A percentile compares a stretch with the other conserved stretches of the same genome.
These are phyloP conservation scores for Tricholoma hemisulphureum DNA, from an alignment of 768 basidiomycete genomes.

Conservation along the genomic window DNA sequence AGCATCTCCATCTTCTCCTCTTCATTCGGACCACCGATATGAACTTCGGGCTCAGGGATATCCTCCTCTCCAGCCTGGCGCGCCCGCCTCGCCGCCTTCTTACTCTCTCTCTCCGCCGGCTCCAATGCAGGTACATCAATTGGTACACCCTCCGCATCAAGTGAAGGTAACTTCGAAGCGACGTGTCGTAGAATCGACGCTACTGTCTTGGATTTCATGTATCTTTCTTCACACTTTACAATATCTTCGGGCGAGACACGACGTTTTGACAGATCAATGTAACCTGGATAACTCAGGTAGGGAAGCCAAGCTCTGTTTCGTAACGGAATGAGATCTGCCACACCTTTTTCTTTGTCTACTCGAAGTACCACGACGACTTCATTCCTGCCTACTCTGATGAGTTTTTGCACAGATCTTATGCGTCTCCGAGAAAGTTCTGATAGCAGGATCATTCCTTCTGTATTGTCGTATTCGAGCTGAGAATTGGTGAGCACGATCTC, in stretches of 20 bases:
- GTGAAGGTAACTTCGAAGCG: slow-evolving; percentile 71
- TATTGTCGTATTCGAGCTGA: slow-evolving; percentile 98
- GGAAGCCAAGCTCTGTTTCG: not conserved
- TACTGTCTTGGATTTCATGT: slow-evolving; percentile 96
- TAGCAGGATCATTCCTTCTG: slow-evolving; percentile 99
- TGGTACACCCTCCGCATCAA: slow-evolving; percentile 35
- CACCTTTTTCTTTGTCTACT: slow-evolving; percentile 99
- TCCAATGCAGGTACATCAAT: slow-evolving; percentile 24
- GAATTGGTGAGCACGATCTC: not conserved
- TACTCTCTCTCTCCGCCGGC: slow-evolving; percentile 46
- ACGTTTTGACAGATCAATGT: slow-evolving; percentile 98
- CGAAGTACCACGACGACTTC: slow-evolving; percentile 97
- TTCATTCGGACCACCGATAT: slow-evolving; percentile 51
- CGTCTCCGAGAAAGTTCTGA: slow-evolving; percentile 95
- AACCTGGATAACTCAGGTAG: slow-evolving; percentile 52
- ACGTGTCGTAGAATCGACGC: slow-evolving; percentile 92
- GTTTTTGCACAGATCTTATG: slow-evolving; percentile 95
- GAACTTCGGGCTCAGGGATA: slow-evolving; percentile 38
- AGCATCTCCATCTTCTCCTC: slow-evolving; percentile 80
- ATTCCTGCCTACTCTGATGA: slow-evolving; percentile 96
- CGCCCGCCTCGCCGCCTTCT: slow-evolving; percentile 46
- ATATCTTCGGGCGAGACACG: slow-evolving; percentile 98
- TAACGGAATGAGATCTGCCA: slow-evolving; percentile 17
- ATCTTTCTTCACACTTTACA: slow-evolving; percentile 97
- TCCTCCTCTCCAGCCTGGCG: slow-evolving; percentile 48